Evolutionary conservation across 257 asterid genomes (phyloP).

Genomic region (Solanum virginianum): DNA sequence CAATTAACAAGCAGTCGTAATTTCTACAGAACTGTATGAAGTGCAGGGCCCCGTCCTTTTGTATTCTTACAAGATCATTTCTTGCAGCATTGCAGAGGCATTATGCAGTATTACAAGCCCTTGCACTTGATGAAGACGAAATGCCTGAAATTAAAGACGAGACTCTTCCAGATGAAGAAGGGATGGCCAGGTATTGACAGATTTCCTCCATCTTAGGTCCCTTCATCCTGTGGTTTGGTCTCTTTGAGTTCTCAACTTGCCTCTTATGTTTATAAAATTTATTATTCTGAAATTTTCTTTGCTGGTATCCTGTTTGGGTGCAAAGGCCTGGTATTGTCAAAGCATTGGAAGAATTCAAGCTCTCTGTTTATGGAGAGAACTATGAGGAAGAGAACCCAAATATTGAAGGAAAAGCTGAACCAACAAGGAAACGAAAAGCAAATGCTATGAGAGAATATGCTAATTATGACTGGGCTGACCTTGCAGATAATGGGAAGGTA

Average conservation of each 20-base stretch:
- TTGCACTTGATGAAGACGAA: conserved; percentile 93
- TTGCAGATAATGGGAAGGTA: conserved; percentile 92
- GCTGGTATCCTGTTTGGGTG: background rate
- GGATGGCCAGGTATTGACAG: conserved; percentile 60
- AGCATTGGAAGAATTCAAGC: conserved; percentile 77
- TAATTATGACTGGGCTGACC: conserved; percentile 64
- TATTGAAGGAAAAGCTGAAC: conserved; percentile 35
- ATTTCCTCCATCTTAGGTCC: background rate
- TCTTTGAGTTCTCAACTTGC: background rate
- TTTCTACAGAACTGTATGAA: background rate
- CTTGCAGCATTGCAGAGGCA: conserved; percentile 92
- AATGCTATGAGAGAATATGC: conserved; percentile 48
- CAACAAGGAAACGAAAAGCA: conserved; percentile 70
- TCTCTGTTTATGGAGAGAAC: conserved; percentile 72
- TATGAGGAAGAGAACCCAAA: conserved; percentile 31
- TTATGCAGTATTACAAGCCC: conserved; percentile 87
- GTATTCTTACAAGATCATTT: background rate
- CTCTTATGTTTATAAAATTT: background rate
- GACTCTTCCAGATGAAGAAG: conserved; percentile 97
- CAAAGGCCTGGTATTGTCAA: conserved; percentile 73
- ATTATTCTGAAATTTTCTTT: background rate
- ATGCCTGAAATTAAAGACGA: conserved; percentile 89
- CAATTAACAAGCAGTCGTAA: background rate
- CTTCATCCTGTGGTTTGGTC: background rate
- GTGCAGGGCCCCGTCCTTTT: background rate